Conservation (phyloP, 2,329 filamentous ascomycete genomes). For the Trichophyton simii region DNA sequence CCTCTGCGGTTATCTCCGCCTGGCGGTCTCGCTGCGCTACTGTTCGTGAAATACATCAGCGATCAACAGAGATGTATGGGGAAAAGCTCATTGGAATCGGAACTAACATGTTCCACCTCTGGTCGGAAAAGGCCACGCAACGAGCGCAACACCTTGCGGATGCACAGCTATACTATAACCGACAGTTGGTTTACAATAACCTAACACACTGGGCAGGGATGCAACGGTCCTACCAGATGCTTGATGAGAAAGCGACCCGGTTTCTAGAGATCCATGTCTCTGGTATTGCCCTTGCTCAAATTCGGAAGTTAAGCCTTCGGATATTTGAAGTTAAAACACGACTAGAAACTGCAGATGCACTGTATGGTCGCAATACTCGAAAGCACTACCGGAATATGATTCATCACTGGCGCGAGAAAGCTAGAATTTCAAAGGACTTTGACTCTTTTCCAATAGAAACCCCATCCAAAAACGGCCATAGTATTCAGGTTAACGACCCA, state of each 20-base stretch:
- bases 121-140: constrained; percentile 31
- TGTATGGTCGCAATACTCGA: constrained; percentile 41
- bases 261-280: constrained; percentile 38
- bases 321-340: constrained; percentile 43
- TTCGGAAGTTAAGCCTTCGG: constrained; percentile 47
- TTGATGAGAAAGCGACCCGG: constrained; percentile 34
- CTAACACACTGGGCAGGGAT: constrained; percentile 28
- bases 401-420: constrained; percentile 41
- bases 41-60: constrained; percentile 27
- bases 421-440: constrained; percentile 23
- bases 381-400: constrained; percentile 46
- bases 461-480: constrained; percentile 1
- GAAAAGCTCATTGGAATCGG: constrained; percentile 24
- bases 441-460: constrained; percentile 13
- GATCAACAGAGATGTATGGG: constrained; percentile 28
- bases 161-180: constrained; percentile 28
- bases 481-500: constrained; percentile 8
- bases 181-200: constrained; percentile 27
- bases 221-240: constrained; percentile 22
- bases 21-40: constrained; percentile 27
- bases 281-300: constrained; percentile 33
- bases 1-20: constrained; percentile 28
- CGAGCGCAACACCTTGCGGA: constrained; percentile 25
- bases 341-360: constrained; percentile 40
- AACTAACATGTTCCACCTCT: constrained; percentile 28